Percentiles rank a stretch among this genome's conserved stretches.
Evolutionary conservation across 805 yeast genomes (phyloP).

Genomic region (Groenewaldozyma tartarivorans): DNA sequence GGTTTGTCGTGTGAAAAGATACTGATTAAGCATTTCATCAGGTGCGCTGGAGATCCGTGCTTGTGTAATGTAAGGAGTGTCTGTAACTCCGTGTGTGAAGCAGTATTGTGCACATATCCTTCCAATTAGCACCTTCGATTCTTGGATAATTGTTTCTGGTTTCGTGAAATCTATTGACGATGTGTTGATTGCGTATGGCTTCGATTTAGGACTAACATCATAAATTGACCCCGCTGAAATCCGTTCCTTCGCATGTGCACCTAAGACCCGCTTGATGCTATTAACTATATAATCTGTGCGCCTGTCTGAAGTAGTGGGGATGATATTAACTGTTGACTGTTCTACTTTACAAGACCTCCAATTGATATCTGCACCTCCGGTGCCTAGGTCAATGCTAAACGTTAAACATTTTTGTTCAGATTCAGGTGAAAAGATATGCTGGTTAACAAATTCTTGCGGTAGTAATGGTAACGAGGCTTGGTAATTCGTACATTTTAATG

Average conservation of each 20-base stretch:
- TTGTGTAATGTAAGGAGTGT: conserved; percentile 24
- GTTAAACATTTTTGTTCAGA: neutral
- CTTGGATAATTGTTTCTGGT: conserved; percentile 14
- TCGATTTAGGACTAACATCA: conserved; percentile 6
- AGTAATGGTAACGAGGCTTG: neutral
- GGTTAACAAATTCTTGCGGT: neutral
- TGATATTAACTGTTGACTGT: neutral
- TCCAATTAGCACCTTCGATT: conserved; percentile 24
- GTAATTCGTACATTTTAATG: neutral
- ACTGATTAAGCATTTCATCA: neutral
- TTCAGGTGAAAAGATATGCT: neutral
- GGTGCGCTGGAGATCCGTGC: neutral
- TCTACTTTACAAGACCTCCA: neutral
- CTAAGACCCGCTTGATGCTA: neutral
- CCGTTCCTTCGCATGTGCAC: conserved; percentile 2
- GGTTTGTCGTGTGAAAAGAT: neutral
- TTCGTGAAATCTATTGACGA: conserved; percentile 1
- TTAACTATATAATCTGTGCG: neutral
- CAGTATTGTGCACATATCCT: conserved; percentile 26
- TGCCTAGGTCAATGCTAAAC: neutral
- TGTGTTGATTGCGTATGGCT: conserved; percentile 2
- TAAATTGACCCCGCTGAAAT: conserved; percentile 8
- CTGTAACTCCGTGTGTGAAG: conserved; percentile 17
- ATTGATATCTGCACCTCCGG: neutral
- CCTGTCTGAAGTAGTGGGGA: neutral